Evolutionary conservation across 2,329 filamentous ascomycete species (phyloP), one percentile per base, ranked within the genome.

Genomic region (Aspergillus pseudonomiae): DNA sequence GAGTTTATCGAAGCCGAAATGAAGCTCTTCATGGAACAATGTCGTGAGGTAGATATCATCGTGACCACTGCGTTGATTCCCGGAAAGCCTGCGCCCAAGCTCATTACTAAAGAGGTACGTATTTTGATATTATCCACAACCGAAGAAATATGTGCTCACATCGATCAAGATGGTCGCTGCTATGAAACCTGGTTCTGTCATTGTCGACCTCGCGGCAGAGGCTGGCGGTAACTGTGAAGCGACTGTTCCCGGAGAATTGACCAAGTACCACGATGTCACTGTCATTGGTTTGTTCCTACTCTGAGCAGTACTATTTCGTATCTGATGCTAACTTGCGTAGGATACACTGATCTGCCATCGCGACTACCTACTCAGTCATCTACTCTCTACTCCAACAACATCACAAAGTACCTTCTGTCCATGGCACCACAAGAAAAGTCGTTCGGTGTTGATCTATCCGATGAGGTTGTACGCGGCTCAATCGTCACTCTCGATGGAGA

Each of bases 11-110:
- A 93, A 65, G 93, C 93, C 6, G 92, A 97, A 77, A 96, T 96
- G 92, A 94, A 92, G 76, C 84, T 97, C 0, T 97, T 97, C 79
- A 88, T 91, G 75, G 91, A 95, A 69, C 93, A 96, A 76, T 91
- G 91, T 65, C 86, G 87, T 63, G 93, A 97, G 45, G 92, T 96
- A 58, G 93, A 97, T 77, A 96, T 97, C 67, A 91, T 97, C 65
- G 91, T 97, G 74, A 96, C 93, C 1, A 97, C 93, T 1, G 93
- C 93, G n/a, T 79, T 96, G 70, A 96, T 97, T 64, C 93, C 93
- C 0, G 93, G 93, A 62, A 90, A 86, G 69, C 90, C 90, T 32
- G 92, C 93, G 0, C 93, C 93, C 0, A 94, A 90, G 72, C 83
- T 97, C 34, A 94, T 97, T 71, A 94, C 90, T 5, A 91, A 91